Evolutionary conservation across 768 basidiomycete species (phyloP).

Genomic region (Crassisporium funariophilum): DNA sequence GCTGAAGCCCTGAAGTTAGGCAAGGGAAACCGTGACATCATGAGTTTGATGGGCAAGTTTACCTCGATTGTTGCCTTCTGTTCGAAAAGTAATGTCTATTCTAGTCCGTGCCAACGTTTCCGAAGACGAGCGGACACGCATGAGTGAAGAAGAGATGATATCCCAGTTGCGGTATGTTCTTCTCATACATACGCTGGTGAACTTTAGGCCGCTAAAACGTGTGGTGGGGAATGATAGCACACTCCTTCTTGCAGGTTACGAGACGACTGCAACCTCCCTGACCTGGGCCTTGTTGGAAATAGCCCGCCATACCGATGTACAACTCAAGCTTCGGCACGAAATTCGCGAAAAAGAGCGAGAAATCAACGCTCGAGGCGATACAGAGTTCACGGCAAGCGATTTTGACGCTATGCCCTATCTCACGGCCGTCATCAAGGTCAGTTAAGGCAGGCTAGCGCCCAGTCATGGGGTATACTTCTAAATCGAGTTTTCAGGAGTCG

Average conservation of each 20-base stretch:
- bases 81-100: not conserved
- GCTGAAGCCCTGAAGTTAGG: constrained; percentile 33
- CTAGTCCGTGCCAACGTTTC: constrained; percentile 55
- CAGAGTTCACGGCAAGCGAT: constrained; percentile 41
- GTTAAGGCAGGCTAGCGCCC: not conserved
- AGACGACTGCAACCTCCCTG: constrained; percentile 60
- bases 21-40: constrained; percentile 39
- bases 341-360: constrained; percentile 42
- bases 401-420: constrained; percentile 54
- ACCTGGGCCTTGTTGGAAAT: constrained; percentile 68
- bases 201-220: constrained; percentile 37
- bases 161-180: constrained; percentile 54
- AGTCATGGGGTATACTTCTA: not conserved
- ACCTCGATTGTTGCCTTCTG: not conserved
- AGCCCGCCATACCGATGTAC: constrained; percentile 56
- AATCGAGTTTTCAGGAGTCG: constrained; percentile 39
- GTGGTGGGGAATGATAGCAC: constrained; percentile 55
- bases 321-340: constrained; percentile 64
- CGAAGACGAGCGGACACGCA: constrained; percentile 39
- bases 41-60: constrained; percentile 44
- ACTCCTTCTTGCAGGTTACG: constrained; percentile 55
- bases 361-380: constrained; percentile 38
- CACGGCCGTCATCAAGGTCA: constrained; percentile 47
- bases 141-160: constrained; percentile 50
- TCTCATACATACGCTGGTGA: constrained; percentile 36